Conservation (phyloP, 345 rosid species). For the Melaleuca alternifolia region DNA sequence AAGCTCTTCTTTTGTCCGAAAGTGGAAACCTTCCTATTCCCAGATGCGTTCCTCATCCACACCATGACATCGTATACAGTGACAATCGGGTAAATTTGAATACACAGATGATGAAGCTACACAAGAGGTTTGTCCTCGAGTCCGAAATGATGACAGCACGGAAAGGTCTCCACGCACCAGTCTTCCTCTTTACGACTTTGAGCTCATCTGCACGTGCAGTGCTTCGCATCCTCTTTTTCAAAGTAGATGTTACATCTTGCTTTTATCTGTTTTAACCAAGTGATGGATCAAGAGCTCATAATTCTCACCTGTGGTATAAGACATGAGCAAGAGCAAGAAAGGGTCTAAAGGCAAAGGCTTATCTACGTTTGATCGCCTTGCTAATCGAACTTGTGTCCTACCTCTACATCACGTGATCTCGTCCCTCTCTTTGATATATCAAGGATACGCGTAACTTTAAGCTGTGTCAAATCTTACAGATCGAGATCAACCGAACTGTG, state of each 20-base stretch:
- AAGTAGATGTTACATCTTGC: background rate
- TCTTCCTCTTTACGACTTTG: conserved; percentile 23
- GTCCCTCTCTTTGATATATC: background rate
- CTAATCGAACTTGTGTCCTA: background rate
- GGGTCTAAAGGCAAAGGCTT: background rate
- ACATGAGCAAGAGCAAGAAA: background rate
- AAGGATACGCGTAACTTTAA: background rate
- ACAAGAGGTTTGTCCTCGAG: background rate
- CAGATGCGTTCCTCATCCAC: background rate
- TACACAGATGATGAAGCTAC: background rate
- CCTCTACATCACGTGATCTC: background rate
- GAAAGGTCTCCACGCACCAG: background rate
- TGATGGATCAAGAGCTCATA: background rate
- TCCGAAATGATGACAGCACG: background rate
- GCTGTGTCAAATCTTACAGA: background rate
- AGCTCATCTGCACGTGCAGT: conserved; percentile 5
- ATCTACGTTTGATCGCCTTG: background rate
- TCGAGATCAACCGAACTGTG: background rate
- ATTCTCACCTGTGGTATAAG: background rate
- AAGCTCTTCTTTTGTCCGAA: background rate
- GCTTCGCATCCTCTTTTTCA: background rate
- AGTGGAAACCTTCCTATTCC: background rate
- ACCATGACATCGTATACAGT: background rate
- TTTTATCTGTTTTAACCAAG: background rate
- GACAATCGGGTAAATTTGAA: background rate